Percentiles rank a stretch among this genome's conserved stretches.
These are phyloP conservation scores for Hyaloscypha finlandica DNA, from an alignment of 495 filamentous ascomycete genomes.

Conservation along the genomic window DNA sequence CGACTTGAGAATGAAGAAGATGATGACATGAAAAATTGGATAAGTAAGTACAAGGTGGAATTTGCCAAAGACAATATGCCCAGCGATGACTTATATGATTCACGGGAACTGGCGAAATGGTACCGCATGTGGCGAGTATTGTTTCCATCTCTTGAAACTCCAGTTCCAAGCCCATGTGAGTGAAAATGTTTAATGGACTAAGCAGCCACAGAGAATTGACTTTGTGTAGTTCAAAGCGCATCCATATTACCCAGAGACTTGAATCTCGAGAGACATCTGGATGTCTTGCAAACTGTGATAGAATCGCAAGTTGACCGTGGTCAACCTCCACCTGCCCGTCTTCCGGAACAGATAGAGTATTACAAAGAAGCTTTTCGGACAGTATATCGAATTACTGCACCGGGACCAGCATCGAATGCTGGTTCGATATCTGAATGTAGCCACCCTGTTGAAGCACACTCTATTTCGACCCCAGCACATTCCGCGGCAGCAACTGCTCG, in stretches of 20 bases:
- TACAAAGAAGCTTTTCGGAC: slow-evolving; percentile 9
- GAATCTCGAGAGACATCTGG: slow-evolving; percentile 9
- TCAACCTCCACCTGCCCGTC: slow-evolving; percentile 1
- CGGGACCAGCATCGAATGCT: not conserved
- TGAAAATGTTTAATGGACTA: not conserved
- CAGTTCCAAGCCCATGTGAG: slow-evolving; percentile 12
- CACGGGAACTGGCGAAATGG: slow-evolving; percentile 11
- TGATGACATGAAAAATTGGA: slow-evolving; percentile 12
- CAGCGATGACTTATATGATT: slow-evolving; percentile 2
- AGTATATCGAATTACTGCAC: not conserved
- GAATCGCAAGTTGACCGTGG: slow-evolving; percentile 2
- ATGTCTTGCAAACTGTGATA: not conserved
- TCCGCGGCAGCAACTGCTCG: not conserved
- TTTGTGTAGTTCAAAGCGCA: not conserved
- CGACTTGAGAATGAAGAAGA: slow-evolving; percentile 10
- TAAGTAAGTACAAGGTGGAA: slow-evolving; percentile 8
- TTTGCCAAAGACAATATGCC: slow-evolving; percentile 4
- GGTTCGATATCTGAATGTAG: not conserved
- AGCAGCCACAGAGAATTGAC: not conserved
- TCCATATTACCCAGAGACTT: slow-evolving; percentile 1
- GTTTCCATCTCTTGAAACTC: slow-evolving; percentile 1
- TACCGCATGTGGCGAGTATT: slow-evolving; percentile 8
- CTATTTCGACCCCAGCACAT: slow-evolving; percentile 2
- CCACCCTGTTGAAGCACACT: not conserved
- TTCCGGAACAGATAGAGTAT: slow-evolving; percentile 1